phyloP scores from a whole-genome alignment of 345 rosid genomes.

The Linum usitatissimum region DNA sequence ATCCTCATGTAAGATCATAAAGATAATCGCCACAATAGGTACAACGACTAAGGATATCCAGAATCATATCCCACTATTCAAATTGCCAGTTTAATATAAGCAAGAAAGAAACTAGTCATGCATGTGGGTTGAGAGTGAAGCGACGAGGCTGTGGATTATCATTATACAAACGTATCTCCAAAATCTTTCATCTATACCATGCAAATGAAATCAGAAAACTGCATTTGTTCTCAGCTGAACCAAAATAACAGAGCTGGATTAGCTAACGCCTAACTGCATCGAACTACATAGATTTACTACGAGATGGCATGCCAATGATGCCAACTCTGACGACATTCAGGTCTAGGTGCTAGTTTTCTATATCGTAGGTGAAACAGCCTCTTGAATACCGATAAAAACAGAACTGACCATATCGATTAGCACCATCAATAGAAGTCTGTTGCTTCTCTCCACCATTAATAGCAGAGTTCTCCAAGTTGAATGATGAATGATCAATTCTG shows the following conservation, averaged over 20 bases:
- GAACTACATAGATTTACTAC: not conserved
- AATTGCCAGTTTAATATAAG: not conserved
- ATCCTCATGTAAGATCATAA: not conserved
- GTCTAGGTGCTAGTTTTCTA: not conserved
- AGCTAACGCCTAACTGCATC: not conserved
- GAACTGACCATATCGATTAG: not conserved
- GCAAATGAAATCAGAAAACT: not conserved
- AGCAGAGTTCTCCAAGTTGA: not conserved
- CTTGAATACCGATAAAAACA: not conserved
- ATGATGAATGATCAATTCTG: conserved; percentile 5
- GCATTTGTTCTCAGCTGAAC: not conserved
- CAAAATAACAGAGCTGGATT: not conserved
- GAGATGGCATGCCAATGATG: not conserved
- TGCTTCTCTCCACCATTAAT: not conserved
- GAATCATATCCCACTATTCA: not conserved
- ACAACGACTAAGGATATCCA: not conserved
- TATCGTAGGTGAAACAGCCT: not conserved
- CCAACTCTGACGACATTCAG: not conserved
- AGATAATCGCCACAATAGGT: not conserved
- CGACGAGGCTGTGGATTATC: not conserved
- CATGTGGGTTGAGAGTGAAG: not conserved
- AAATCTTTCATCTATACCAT: not conserved
- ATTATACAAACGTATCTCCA: not conserved
- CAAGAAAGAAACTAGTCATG: not conserved
- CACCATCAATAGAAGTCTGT: not conserved